Base-by-base conservation (phyloP, 805 yeast genomes). In the Maudiozyma serrabonitensis region DNA sequence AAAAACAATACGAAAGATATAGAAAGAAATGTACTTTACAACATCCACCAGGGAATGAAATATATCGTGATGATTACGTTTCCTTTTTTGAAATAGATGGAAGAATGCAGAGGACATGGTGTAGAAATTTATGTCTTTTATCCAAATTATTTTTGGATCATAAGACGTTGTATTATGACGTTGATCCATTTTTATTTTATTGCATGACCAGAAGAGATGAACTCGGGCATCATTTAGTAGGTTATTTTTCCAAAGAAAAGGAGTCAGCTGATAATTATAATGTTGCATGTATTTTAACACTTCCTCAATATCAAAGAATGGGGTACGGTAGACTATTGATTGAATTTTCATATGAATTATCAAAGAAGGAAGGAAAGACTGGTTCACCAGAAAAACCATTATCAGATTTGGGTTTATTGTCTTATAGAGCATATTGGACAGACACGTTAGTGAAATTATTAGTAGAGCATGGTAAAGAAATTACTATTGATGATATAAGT, bases 31-130 rank as follows among this genome's bases (percentile, higher is more conserved):
- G 95, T 64, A 83, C 95, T 1, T 73, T 93, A 69, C 81, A 84
- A 63, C 98, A 91, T 61, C 99, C 99, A 0, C 99, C 99, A 0
- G 99, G 99, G 0, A 93, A 93, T 69, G 99, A 93, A 62, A 90
- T 93, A 21, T 93, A 93, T 66, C 74, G 99, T 46, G 98, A 93
- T 66, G 90, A 84, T 46, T 80, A 83, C 58, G 91, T 93, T 39
- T 87, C 96, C 16, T 93, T 93, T 64, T 93, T 91, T 75, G 99
- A 93, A 65, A 90, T 93, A 54, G 99, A 93, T 68, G 99, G 99
- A 11, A 74, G 96, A 50, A 85, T 86, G 56, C 99, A 93, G 69
- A 75, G 98, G 55, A 85, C 96, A 0, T 93, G 98, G 97, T 93
- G 99, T 67, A 79, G 99, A 54, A 93, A 93, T 65, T 73, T 93